A percentile compares a stretch with the other conserved stretches of the same genome.
phyloP scores from a whole-genome alignment of 2,329 filamentous ascomycete genomes.

The Pseudogymnoascus sp. region DNA sequence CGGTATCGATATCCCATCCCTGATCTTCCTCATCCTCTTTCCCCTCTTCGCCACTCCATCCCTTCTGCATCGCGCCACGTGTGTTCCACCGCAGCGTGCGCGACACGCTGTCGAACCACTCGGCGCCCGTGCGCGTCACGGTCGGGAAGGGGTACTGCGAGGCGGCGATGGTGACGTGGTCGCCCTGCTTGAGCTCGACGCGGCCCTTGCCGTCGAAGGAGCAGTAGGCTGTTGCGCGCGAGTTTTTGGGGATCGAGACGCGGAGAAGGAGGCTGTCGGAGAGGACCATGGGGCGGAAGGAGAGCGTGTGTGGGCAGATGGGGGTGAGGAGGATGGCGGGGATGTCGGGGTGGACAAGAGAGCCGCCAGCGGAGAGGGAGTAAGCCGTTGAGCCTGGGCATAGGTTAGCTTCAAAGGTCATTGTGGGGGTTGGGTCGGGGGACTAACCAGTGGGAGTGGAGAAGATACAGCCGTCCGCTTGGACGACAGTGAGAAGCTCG shows the following conservation, averaged over 20 bases:
- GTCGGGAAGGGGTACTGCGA: constrained; percentile 97
- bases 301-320: constrained; percentile 94
- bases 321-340: constrained; percentile 93
- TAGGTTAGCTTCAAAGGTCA: neutral
- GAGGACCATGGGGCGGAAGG: constrained; percentile 95
- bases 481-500: constrained; percentile 87
- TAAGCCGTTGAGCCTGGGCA: constrained; percentile 72
- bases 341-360: constrained; percentile 92
- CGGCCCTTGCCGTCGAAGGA: constrained; percentile 96
- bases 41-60: constrained; percentile 44
- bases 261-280: constrained; percentile 90
- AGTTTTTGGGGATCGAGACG: constrained; percentile 75
- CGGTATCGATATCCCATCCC: constrained; percentile 93
- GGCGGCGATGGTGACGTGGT: constrained; percentile 92
- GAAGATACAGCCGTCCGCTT: constrained; percentile 96
- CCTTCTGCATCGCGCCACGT: constrained; percentile 84
- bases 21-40: constrained; percentile 41
- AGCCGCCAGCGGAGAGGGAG: constrained; percentile 89
- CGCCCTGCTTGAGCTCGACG: constrained; percentile 83
- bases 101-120: constrained; percentile 96
- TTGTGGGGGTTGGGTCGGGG: neutral
- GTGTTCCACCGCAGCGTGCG: constrained; percentile 93
- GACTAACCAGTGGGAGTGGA: constrained; percentile 76
- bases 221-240: constrained; percentile 89
- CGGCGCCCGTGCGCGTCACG: constrained; percentile 77